Conservation (phyloP, 2,329 filamentous ascomycete genomes). For the Neofusicoccum laricinum region DNA sequence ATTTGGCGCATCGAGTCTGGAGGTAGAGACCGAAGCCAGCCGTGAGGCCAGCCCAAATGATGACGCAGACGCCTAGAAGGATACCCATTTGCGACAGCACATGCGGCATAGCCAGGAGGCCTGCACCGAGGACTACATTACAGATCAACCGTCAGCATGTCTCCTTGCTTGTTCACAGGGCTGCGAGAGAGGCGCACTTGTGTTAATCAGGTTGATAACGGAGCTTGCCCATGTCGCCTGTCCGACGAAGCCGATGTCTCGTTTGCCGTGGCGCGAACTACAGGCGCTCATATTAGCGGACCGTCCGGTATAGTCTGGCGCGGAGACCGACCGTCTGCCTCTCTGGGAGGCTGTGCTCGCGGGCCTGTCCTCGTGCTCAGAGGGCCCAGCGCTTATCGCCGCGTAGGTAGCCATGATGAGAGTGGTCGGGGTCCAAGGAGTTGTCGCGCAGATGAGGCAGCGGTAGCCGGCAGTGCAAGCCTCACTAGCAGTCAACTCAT, state of each 20-base stretch:
- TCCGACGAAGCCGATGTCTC: conserved; percentile 66
- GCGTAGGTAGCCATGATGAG: conserved; percentile 46
- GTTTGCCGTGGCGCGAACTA: conserved; percentile 61
- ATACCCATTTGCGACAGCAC: conserved; percentile 96
- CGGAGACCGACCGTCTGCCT: conserved; percentile 30
- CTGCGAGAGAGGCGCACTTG: conserved; percentile 58
- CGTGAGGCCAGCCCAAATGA: conserved; percentile 86
- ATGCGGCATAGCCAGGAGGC: conserved; percentile 91
- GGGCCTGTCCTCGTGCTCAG: conserved; percentile 40
- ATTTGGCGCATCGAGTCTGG: conserved; percentile 87
- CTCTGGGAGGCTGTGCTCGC: conserved; percentile 41
- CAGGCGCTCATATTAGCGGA: conserved; percentile 23
- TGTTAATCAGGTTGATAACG: conserved; percentile 93
- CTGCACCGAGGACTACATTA: conserved; percentile 77
- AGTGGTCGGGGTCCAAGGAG: neutral
- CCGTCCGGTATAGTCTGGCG: neutral
- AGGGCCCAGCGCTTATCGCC: conserved; percentile 39
- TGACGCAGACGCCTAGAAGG: conserved; percentile 74
- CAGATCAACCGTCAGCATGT: conserved; percentile 3
- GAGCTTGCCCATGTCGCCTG: conserved; percentile 87
- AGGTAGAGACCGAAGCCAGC: conserved; percentile 93
- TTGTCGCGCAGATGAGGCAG: neutral
- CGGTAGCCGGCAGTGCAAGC: conserved; percentile 3
- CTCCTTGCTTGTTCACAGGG: conserved; percentile 1
- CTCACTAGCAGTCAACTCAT: conserved; percentile 8